Evolutionary conservation across 2,329 filamentous ascomycete species (phyloP), one percentile per base, ranked within the genome.

Genomic region (Neofusicoccum ribis): DNA sequence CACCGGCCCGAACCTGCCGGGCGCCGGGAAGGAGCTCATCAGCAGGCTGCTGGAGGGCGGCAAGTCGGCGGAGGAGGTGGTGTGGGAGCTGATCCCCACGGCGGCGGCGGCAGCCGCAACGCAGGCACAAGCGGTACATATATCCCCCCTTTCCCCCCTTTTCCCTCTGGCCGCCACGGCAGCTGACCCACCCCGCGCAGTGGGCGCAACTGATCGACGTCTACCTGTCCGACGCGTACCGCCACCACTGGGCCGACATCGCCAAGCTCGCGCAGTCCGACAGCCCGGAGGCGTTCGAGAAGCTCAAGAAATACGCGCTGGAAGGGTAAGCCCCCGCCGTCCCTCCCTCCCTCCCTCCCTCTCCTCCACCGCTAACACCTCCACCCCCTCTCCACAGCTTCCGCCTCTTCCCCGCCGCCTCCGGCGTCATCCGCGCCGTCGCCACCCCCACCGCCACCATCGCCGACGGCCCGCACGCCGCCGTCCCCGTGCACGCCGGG

Each of bases 161-260:
- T 23, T 14, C 11, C 17, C n/a, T 12, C 12, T 14, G 7, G 9
- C 3, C 14, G 4, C 20, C 3, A 3, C 20, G 20, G 3, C 20
- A 23, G 20, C 20, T 23, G 20, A 23, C 20, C 20, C 20, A 23
- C 20, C 20, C 20, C 3, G 17, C 34, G 8, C 49, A 64, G 56
- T 64, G 66, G 52, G 59, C 66, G 31, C 66, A 67, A 59, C 63
- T 69, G 15, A 23, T 68, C 31, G 65, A 69, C 49, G 37, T 68
- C 20, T 66, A 65, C 50, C 63, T 69, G 31, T 59, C 65, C 17
- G 66, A 69, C 27, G 60, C 63, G 1, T 60, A 64, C 65, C 59
- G 56, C 9, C 37, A 27, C 31, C 63, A 68, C 61, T 69, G 68
- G 68, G 50, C 68, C 6, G 39, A 20, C 5, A 68, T 68, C 34